These are phyloP conservation scores for Agaricus subrufescens DNA, from an alignment of 768 basidiomycete genomes.

Conservation along the genomic window DNA sequence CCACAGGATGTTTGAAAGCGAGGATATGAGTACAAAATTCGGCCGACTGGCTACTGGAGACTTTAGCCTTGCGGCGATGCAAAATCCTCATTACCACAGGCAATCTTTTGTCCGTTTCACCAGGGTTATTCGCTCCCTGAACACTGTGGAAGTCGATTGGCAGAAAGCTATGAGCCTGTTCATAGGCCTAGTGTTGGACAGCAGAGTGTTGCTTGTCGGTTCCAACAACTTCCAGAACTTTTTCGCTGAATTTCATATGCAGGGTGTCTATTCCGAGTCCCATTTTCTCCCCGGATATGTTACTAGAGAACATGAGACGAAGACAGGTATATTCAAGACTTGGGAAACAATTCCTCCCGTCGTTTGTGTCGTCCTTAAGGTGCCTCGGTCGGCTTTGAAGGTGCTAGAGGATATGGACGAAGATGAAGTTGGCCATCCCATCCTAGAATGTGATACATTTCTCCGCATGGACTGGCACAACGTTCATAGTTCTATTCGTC, in stretches of 20 bases:
- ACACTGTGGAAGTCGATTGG: conserved; percentile 37
- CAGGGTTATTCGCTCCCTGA: conserved; percentile 26
- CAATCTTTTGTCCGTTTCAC: conserved; percentile 44
- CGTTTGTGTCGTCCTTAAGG: conserved; percentile 28
- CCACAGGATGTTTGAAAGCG: conserved; percentile 37
- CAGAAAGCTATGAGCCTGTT: conserved; percentile 29
- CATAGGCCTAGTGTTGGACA: conserved; percentile 18
- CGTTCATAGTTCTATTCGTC: conserved; percentile 28
- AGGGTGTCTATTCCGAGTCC: conserved; percentile 28
- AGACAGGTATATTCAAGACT: conserved; percentile 15
- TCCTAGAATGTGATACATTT: conserved; percentile 31
- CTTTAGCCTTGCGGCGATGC: conserved; percentile 5
- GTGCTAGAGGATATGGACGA: conserved; percentile 18
- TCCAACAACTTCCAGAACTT: conserved; percentile 40
- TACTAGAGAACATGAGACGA: background rate
- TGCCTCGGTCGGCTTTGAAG: conserved; percentile 27
- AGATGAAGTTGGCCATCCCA: conserved; percentile 24
- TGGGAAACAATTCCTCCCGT: conserved; percentile 28
- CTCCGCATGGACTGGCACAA: conserved; percentile 16
- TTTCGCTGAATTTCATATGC: conserved; percentile 35
- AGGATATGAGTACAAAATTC: conserved; percentile 19
- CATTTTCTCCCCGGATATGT: conserved; percentile 10
- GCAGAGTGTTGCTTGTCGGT: conserved; percentile 21
- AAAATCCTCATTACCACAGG: conserved; percentile 40
- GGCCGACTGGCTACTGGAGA: conserved; percentile 1